Base-by-base conservation (phyloP, 2,329 filamentous ascomycete genomes). In the Diaporthe citriasiana region DNA sequence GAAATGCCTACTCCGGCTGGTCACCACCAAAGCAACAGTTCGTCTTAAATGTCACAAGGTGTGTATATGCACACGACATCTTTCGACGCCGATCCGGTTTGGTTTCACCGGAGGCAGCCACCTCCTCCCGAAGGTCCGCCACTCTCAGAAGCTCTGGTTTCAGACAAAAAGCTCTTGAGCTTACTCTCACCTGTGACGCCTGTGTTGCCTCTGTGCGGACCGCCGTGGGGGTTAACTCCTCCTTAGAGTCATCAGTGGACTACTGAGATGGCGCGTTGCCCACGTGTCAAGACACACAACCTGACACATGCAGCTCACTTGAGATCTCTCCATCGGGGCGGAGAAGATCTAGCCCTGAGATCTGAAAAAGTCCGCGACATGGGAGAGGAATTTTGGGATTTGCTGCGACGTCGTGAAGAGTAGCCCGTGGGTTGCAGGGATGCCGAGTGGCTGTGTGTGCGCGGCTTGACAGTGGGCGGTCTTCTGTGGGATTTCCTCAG, bases 31-130 rank as follows among this genome's bases (percentile, higher is more conserved):
- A 27, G 30, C 33, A 51, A 51, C n/a, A 25, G n/a, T 38, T 27
- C 51, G 63, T 66, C 45, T 66, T 33, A 51, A 53, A 51, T 12
- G 13, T 66, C 45, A 51, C 15, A 12, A 27, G 63, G 22, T 38
- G 45, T 51, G 60, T 10, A 7, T 19, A n/a, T n/a, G n/a, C n/a
- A 30, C 15, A 63, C 35, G 42, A 50, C 40, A 51, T 12, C 47
- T 66, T 66, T 66, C 7, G 45, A 51, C 63, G 38, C 12, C 63
- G 33, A 51, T 33, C 45, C 63, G 30, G 45, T 13, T 15, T 40
- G 45, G 63, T 66, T 66, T 51, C 63, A 66, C 63, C 30, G 63
- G 45, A 66, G 63, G 63, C 63, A 66, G 63, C 63, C 63, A 51
- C 33, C 45, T 66, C 45, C 63, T 38, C 51, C 63, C 63, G 63